Evolutionary conservation across 1,284 basidiomycete genomes (phyloP).

Genomic region (Phellopilus nigrolimitatus): DNA sequence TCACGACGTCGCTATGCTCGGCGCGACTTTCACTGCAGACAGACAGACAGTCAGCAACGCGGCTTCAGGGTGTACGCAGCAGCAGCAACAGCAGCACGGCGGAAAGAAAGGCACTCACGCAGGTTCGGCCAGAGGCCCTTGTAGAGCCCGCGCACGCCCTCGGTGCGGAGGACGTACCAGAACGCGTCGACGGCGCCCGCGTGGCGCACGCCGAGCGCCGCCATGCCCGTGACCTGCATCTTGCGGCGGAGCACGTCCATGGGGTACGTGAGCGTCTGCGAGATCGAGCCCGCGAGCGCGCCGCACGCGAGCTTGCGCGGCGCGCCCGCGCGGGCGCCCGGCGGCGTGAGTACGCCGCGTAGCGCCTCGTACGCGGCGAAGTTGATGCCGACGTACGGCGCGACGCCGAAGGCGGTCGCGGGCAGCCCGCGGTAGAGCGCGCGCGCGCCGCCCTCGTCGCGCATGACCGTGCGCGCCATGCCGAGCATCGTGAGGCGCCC

Average conservation of each 20-base stretch:
- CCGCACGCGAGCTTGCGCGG: slow-evolving; percentile 68
- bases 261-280: slow-evolving; percentile 93
- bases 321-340: slow-evolving; percentile 62
- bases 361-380: slow-evolving; percentile 78
- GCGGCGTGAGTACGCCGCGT: slow-evolving; percentile 68
- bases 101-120: slow-evolving; percentile 47
- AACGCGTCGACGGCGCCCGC: slow-evolving; percentile 78
- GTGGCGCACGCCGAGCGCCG: slow-evolving; percentile 61
- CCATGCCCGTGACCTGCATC: slow-evolving; percentile 94
- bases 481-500: slow-evolving; percentile 50
- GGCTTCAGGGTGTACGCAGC: too few relatives aligned
- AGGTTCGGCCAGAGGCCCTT: slow-evolving; percentile 91
- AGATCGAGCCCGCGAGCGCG: slow-evolving; percentile 80
- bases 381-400: slow-evolving; percentile 88
- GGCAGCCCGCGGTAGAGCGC: slow-evolving; percentile 86
- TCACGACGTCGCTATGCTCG: slow-evolving; percentile 81
- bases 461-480: slow-evolving; percentile 87
- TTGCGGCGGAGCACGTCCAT: slow-evolving; percentile 92
- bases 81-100: slow-evolving; percentile 21
- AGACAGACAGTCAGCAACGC: background rate
- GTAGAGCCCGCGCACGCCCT: slow-evolving; percentile 77
- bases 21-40: slow-evolving; percentile 75
- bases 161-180: slow-evolving; percentile 60
- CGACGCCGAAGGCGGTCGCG: slow-evolving; percentile 87
- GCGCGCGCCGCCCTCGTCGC: slow-evolving; percentile 84